Conservation (phyloP, 148 eudicot genomes). For the Rhododendron williamsianum region DNA sequence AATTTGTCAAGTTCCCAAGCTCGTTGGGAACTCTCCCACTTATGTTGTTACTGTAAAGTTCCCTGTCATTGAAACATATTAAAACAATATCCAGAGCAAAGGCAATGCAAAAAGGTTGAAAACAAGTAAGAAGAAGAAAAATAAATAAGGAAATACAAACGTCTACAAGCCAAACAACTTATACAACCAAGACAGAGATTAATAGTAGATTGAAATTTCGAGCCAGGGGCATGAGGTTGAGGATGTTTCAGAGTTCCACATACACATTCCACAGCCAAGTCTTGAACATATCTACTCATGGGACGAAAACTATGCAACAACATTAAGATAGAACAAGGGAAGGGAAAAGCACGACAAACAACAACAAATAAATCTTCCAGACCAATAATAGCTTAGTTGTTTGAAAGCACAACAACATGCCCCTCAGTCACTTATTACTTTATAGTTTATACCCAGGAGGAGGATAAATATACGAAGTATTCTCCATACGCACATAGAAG, state of each 20-base stretch:
- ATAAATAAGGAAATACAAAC: not conserved
- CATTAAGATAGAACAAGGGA: not conserved
- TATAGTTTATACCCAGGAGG: not conserved
- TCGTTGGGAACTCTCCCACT: conserved; percentile 63
- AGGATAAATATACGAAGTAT: not conserved
- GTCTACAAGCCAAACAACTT: not conserved
- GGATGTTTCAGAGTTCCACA: not conserved
- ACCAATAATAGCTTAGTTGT: not conserved
- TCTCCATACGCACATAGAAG: not conserved
- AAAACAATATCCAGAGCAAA: not conserved
- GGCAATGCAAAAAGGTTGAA: not conserved
- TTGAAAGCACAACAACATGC: not conserved
- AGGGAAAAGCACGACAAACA: not conserved
- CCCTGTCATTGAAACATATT: conserved; percentile 43
- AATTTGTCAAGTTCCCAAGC: conserved; percentile 72
- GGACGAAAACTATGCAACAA: not conserved
- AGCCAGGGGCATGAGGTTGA: not conserved
- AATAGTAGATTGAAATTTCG: not conserved
- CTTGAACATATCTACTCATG: not conserved
- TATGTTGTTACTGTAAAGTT: conserved; percentile 74
- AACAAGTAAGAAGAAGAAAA: not conserved
- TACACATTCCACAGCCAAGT: not conserved
- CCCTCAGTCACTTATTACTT: not conserved
- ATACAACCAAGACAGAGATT: conserved; percentile 4
- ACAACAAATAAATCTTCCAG: not conserved